These are phyloP conservation scores for Fusarium papillatum DNA, from an alignment of 2,329 filamentous ascomycete species.

Conservation along the genomic window DNA sequence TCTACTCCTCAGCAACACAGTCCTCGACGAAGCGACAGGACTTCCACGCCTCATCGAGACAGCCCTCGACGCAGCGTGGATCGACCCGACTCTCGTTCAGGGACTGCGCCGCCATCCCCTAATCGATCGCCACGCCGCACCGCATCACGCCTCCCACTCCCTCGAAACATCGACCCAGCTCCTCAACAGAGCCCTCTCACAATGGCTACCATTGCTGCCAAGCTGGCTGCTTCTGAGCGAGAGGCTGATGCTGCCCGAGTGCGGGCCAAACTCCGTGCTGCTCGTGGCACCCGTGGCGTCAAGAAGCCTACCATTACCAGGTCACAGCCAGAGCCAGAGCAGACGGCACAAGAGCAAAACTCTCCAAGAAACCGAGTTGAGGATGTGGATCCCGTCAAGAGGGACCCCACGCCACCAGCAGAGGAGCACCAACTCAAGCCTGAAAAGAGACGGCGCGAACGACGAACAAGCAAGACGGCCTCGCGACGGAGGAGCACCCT, in stretches of 20 bases:
- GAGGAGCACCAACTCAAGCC: slow-evolving; percentile 43
- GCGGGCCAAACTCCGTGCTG: slow-evolving; percentile 72
- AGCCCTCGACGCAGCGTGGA: slow-evolving; percentile 29
- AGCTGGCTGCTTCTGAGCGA: slow-evolving; percentile 73
- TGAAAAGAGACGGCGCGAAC: slow-evolving; percentile 64
- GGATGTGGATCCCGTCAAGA: slow-evolving; percentile 53
- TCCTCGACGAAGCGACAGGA: slow-evolving; percentile 6
- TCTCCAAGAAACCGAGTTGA: slow-evolving; percentile 24
- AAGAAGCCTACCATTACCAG: slow-evolving; percentile 46
- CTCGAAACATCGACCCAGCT: slow-evolving; percentile 52
- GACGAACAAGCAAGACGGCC: slow-evolving; percentile 66
- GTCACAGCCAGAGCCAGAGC: slow-evolving; percentile 34
- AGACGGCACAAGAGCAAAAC: slow-evolving; percentile 14
- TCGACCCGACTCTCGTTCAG: slow-evolving; percentile 25
- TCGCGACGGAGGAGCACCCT: slow-evolving; percentile 80
- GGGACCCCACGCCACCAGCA: slow-evolving; percentile 39
- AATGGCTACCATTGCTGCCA: slow-evolving; percentile 73
- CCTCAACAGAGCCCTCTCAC: slow-evolving; percentile 69
- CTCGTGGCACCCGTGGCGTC: slow-evolving; percentile 53
- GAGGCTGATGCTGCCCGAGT: slow-evolving; percentile 75
- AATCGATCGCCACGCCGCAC: slow-evolving; percentile 36
- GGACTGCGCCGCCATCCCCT: slow-evolving; percentile 24
- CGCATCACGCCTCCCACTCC: slow-evolving; percentile 45
- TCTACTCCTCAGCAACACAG: slow-evolving; percentile 11
- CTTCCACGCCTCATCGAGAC: slow-evolving; percentile 32